Base-by-base conservation (phyloP, 768 basidiomycete species). In the Podaxis rugospora region DNA sequence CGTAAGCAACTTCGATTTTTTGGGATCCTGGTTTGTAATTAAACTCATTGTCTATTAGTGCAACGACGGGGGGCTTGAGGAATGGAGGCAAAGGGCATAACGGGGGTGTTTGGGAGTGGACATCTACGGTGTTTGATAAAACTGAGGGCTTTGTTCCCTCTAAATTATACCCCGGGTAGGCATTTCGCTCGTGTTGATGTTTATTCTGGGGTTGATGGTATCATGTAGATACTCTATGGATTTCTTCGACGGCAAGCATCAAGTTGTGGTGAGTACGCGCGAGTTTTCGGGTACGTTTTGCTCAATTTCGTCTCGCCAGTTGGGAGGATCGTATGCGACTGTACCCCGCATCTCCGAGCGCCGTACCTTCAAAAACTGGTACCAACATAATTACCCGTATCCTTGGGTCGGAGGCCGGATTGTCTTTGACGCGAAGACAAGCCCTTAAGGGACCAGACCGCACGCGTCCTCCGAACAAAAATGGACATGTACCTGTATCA, bases 51-150 rank as follows among this genome's bases (percentile, higher is more conserved):
- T 27, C 46, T n/a, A 47, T 54, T 62, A 91, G 90, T 32, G 84
- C 90, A 21, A 92, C 91, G 46, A 84, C 84, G 1, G 91, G 89
- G 37, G 72, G 78, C 62, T 75, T 76, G 62, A 76, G 71, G 54
- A 67, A 69, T 60, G 79, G 72, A 21, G 84, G 85, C 2, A 83
- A 76, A 70, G 90, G 92, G 10, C 84, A 86, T 63, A 98, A 99
- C 65, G 97, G 97, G 5, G 97, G 97, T 4, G 89, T 97, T 14
- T 99, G 96, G 95, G 95, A 98, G 76, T 98, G 95, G 95, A 97
- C 96, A 0, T 89, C 89, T 18, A 95, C 94, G 14, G 65, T 80
- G 28, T 82, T 95, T 49, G 87, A 86, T 21, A 78, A 76, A 27
- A 78, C 84, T 63, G 86, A 92, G 1, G 95, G 93, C 0, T 99